phyloP scores from a whole-genome alignment of 148 eudicot genomes.

The Rhododendron simsii region DNA sequence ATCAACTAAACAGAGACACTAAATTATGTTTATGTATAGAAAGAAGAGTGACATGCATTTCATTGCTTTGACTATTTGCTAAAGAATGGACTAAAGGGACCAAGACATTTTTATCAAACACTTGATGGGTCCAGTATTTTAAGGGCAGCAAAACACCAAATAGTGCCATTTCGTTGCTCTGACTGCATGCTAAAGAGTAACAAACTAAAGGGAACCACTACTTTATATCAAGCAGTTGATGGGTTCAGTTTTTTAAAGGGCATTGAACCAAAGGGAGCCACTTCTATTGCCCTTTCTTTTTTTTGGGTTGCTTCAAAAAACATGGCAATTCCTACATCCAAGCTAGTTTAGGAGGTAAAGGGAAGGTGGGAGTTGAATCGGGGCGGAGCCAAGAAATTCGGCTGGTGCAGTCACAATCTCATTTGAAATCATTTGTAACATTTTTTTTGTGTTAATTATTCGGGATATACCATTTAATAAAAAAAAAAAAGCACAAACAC shows the following conservation, averaged over 20 bases:
- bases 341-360: not conserved
- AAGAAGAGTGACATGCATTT: not conserved
- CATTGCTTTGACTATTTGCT: not conserved
- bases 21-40: not conserved
- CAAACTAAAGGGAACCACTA: not conserved
- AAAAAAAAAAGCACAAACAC: not conserved
- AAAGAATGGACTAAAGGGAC: not conserved
- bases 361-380: not conserved
- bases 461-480: too few species aligned
- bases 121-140: not conserved
- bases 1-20: not conserved
- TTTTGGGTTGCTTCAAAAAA: too few species aligned
- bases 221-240: not conserved
- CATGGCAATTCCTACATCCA: not conserved
- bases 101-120: not conserved
- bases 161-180: slow-evolving; percentile 7
- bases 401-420: not conserved
- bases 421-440: too few species aligned
- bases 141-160: not conserved
- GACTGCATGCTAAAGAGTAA: slow-evolving; percentile 7
- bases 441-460: too few species aligned
- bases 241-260: not conserved
- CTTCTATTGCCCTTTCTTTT: not conserved
- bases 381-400: not conserved
- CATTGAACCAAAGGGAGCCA: not conserved